phyloP scores from a whole-genome alignment of 129 eudicot genomes.

The Kitagawia praeruptora region DNA sequence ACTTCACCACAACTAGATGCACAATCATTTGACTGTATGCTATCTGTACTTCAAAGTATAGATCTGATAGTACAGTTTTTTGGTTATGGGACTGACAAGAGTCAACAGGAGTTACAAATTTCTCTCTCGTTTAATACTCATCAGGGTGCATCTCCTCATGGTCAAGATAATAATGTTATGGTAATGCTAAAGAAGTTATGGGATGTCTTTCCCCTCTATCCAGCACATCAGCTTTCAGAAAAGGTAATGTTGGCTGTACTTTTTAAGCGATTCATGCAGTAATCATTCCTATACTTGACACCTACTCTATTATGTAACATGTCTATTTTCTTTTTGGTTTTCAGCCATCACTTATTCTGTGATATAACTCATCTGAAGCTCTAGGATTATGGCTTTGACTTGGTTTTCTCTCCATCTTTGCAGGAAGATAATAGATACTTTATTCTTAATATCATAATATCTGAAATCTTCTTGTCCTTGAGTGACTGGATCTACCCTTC shows the following conservation, averaged over 20 bases:
- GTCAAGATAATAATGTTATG: conserved; percentile 25
- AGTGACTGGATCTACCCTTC: conserved; percentile 42
- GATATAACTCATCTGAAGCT: conserved; percentile 2
- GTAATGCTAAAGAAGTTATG: conserved; percentile 50
- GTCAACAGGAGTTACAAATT: conserved; percentile 17
- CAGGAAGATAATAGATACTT: conserved; percentile 70
- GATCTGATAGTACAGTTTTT: conserved; percentile 50
- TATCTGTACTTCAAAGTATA: conserved; percentile 55
- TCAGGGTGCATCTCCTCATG: conserved; percentile 15
- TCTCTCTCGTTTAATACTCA: conserved; percentile 9
- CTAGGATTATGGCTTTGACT: neutral
- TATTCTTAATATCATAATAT: conserved; percentile 45
- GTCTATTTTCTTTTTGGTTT: neutral
- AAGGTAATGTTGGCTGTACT: conserved; percentile 38
- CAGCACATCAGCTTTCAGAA: conserved; percentile 36
- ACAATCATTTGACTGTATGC: conserved; percentile 81
- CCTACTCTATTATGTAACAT: neutral
- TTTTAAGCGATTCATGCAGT: neutral
- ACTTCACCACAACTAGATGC: conserved; percentile 44
- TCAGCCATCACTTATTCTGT: neutral
- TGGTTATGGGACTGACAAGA: conserved; percentile 26
- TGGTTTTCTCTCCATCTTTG: conserved; percentile 13
- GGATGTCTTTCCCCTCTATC: conserved; percentile 57
- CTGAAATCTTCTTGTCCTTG: conserved; percentile 54
- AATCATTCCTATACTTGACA: neutral